Conservation (phyloP, 257 asterid species). For the Salvia rosmarinus region DNA sequence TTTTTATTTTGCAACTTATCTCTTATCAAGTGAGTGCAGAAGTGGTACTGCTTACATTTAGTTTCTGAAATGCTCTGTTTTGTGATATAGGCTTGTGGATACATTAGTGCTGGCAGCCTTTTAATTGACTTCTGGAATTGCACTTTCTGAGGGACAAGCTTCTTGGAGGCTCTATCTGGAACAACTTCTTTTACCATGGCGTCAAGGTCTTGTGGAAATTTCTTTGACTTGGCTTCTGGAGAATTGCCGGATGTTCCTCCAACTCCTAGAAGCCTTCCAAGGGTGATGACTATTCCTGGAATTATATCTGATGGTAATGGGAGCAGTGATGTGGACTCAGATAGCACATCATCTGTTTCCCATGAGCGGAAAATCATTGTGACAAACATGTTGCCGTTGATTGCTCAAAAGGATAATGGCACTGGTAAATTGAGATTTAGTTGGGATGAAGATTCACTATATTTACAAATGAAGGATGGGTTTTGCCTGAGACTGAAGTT, state of each 20-base stretch:
- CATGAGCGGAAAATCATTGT: constrained; percentile 74
- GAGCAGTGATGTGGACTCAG: constrained; percentile 73
- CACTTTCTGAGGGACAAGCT: constrained; percentile 28
- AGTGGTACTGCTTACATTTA: constrained; percentile 3
- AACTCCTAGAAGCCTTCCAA: constrained; percentile 77
- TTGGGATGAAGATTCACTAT: constrained; percentile 75
- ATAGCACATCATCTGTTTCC: constrained; percentile 55
- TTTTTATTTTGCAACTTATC: not conserved
- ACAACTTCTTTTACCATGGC: constrained; percentile 50
- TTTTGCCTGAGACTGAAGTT: constrained; percentile 73
- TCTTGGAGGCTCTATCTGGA: constrained; percentile 25
- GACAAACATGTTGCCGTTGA: constrained; percentile 82
- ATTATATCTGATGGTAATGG: constrained; percentile 61
- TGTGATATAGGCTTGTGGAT: constrained; percentile 35
- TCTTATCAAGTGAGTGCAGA: not conserved
- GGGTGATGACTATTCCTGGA: constrained; percentile 77
- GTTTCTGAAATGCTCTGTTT: constrained; percentile 10
- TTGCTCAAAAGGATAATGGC: constrained; percentile 60
- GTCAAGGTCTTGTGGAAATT: constrained; percentile 64
- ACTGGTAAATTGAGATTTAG: constrained; percentile 70
- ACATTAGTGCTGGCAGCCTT: constrained; percentile 2
- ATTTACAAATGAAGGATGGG: constrained; percentile 82
- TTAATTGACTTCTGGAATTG: constrained; percentile 29
- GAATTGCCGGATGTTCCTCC: constrained; percentile 58
- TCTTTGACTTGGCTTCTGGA: constrained; percentile 71